phyloP scores from a whole-genome alignment of 2,329 filamentous ascomycete species.

The Zopfia rhizophila region DNA sequence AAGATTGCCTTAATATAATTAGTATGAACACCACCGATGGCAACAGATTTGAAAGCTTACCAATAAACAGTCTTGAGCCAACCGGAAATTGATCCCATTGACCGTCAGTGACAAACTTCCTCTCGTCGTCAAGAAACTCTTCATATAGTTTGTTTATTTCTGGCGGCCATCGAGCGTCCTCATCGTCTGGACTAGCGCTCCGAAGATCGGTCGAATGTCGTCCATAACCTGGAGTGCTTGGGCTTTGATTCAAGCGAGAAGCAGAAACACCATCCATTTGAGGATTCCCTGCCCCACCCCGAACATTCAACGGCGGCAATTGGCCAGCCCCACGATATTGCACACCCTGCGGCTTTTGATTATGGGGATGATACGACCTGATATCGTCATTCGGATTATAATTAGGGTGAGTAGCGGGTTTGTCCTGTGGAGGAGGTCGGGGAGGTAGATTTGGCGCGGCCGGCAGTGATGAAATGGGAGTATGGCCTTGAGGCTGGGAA shows the following conservation, averaged over 20 bases:
- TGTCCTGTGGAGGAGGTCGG: conserved; percentile 61
- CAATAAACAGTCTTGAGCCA: conserved; percentile 82
- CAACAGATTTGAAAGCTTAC: conserved; percentile 58
- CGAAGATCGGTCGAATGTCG: conserved; percentile 37
- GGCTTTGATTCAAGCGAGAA: conserved; percentile 39
- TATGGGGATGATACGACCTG: conserved; percentile 62
- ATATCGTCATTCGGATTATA: conserved; percentile 61
- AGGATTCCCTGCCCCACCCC: conserved; percentile 23
- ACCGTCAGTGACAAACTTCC: conserved; percentile 78
- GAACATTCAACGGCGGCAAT: conserved; percentile 37
- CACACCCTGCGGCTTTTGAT: conserved; percentile 44
- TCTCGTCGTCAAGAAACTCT: conserved; percentile 76
- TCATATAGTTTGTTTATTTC: conserved; percentile 76
- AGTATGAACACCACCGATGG: conserved; percentile 16
- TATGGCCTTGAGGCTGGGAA: conserved; percentile 42
- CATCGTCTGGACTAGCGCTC: conserved; percentile 51
- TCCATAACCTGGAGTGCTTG: conserved; percentile 37
- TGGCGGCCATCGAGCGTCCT: conserved; percentile 62
- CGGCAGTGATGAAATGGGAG: conserved; percentile 50
- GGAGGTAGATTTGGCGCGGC: conserved; percentile 57
- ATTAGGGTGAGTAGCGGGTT: conserved; percentile 59
- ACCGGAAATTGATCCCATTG: conserved; percentile 84
- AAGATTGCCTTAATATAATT: conserved; percentile 74
- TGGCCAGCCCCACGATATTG: conserved; percentile 43
- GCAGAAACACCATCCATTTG: conserved; percentile 20